Base-by-base conservation (phyloP, 768 basidiomycete genomes). In the Psilocybe cubensis region DNA sequence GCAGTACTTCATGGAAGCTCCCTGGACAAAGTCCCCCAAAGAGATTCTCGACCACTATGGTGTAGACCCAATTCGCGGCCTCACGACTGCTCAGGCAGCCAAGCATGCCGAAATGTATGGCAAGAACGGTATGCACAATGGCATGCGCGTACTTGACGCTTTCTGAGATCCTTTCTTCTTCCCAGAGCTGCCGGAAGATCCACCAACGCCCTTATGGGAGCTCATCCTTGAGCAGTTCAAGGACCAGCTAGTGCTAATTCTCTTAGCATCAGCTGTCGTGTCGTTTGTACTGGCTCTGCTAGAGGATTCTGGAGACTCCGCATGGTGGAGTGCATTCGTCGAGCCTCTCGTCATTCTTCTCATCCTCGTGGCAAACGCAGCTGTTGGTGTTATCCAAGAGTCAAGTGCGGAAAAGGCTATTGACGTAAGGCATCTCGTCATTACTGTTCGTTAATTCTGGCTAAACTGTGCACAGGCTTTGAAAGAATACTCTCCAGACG, bases 211-310 rank as follows among this genome's bases (percentile, higher is more conserved):
- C 3, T 69, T 98, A 28, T 95, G 94, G 93, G 83, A 93, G 68
- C 86, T 98, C 58, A 89, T 99, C 58, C 82, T 99, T n/a, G 95
- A 97, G 64, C 96, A 99, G 75, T 99, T 99, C 82, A 91, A 98
- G 79, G 96, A 99, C 76, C 94, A 97, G 73, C 85, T 99, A 25
- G 96, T 99, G 40, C 88, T 99, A 61, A 98, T 99, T 68, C 84
- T 99, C 29, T 88, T 99, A 44, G 95, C 83, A 2, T 97, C 95
- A 1, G 96, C 96, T 11, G 87, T 92, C 43, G 82, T 98, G 63
- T 98, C 96, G 9, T 96, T 99, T 73, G 79, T 96, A 12, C 80
- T 99, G 38, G 96, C 96, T 7, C 72, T 96, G 28, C 78, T 98
- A 55, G 96, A 99, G 68, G 86, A 90, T 56, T 78, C 84, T 1